A percentile compares a stretch with the other conserved stretches of the same genome.
Evolutionary conservation across 2,329 filamentous ascomycete genomes (phyloP).

Genomic region (Colletotrichum graminicola): DNA sequence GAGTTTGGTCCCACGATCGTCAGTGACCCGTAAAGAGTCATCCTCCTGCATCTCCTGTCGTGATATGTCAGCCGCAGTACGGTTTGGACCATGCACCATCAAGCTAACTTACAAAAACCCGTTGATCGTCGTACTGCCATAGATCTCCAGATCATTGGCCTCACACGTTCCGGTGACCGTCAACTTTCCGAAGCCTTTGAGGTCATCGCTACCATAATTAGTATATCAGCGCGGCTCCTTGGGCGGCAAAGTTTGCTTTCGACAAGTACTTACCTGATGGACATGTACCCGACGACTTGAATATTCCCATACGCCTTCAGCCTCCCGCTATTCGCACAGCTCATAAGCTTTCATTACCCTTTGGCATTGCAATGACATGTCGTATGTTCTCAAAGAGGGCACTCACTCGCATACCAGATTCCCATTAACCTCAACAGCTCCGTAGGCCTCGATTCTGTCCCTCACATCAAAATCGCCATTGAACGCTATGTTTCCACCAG

Average conservation of each 20-base stretch:
- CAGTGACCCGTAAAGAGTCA: constrained; percentile 60
- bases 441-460: constrained; percentile 62
- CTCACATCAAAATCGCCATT: constrained; percentile 59
- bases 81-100: background rate
- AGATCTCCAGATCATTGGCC: constrained; percentile 60
- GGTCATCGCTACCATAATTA: constrained; percentile 52
- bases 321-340: constrained; percentile 50
- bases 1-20: constrained; percentile 61
- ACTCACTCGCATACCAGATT: constrained; percentile 59
- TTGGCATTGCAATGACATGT: background rate
- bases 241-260: background rate
- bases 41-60: constrained; percentile 55
- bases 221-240: background rate
- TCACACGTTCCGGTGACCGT: constrained; percentile 58
- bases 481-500: constrained; percentile 59
- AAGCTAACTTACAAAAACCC: constrained; percentile 56
- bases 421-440: constrained; percentile 57
- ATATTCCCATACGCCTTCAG: constrained; percentile 63
- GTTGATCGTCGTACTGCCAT: constrained; percentile 59
- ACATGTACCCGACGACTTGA: constrained; percentile 54
- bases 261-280: constrained; percentile 51
- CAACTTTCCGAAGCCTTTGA: constrained; percentile 62
- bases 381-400: background rate
- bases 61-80: constrained; percentile 24
- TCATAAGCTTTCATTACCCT: background rate